phyloP scores from a whole-genome alignment of 192 early-diverging fungal species.

The Umbelopsis sp. region DNA sequence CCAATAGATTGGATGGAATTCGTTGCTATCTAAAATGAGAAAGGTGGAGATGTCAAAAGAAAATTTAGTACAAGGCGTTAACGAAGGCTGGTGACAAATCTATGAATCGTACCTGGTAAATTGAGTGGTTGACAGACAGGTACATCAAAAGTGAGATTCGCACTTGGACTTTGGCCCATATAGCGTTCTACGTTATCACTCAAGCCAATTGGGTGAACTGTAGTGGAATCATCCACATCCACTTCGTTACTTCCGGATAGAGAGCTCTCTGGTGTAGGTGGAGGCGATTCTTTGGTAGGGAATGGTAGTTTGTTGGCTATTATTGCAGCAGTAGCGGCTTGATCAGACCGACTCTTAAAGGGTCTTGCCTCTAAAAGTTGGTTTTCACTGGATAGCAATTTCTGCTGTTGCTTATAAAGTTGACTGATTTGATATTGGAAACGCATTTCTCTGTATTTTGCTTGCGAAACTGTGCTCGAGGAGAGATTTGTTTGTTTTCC shows the following conservation, averaged over 20 bases:
- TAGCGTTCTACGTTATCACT: not conserved
- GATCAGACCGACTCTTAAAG: not conserved
- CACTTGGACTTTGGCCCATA: not conserved
- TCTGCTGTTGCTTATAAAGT: not conserved
- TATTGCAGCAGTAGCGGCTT: not conserved
- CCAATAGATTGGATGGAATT: not conserved
- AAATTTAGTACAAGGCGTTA: not conserved
- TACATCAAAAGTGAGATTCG: not conserved
- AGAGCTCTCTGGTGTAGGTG: not conserved
- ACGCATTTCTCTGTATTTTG: not conserved
- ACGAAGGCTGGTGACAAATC: not conserved
- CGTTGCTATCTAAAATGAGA: not conserved
- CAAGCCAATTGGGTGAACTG: not conserved
- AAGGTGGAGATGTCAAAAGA: not conserved
- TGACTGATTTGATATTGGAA: not conserved
- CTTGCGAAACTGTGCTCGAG: not conserved
- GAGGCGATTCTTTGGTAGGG: constrained; percentile 1
- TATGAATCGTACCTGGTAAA: not conserved
- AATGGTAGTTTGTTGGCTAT: not conserved
- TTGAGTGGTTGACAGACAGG: not conserved
- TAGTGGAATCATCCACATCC: constrained; percentile 14
- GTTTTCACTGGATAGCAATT: not conserved
- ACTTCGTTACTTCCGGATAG: not conserved
- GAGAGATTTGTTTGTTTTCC: too few relatives aligned
- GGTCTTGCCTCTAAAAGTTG: not conserved